Evolutionary conservation across 2,329 filamentous ascomycete genomes (phyloP).

Genomic region (Claviceps paspali): DNA sequence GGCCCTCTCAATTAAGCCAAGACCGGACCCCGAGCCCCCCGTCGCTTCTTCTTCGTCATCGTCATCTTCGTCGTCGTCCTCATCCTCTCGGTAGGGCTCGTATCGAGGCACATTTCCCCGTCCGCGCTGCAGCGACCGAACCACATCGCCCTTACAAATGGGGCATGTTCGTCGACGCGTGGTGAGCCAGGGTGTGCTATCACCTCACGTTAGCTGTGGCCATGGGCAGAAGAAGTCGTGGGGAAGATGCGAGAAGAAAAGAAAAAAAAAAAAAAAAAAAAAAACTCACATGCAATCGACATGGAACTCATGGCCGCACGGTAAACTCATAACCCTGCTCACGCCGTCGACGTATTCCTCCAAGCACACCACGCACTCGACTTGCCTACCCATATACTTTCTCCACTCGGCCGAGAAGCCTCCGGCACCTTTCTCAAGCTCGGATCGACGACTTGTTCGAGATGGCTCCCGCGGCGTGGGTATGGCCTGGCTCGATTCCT

Average conservation of each 20-base stretch:
- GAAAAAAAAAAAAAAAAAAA: background rate
- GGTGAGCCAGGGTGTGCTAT: conserved; percentile 87
- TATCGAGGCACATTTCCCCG: conserved; percentile 36
- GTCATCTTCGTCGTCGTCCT: conserved; percentile 25
- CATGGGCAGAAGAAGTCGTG: background rate
- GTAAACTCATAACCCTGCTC: conserved; percentile 89
- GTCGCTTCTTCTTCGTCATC: conserved; percentile 22
- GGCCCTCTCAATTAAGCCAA: conserved; percentile 14
- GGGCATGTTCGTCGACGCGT: conserved; percentile 93
- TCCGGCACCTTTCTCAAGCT: conserved; percentile 33
- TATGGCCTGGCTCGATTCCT: conserved; percentile 27
- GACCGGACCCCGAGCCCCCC: conserved; percentile 16
- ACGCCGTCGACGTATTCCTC: conserved; percentile 94
- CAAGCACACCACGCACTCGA: conserved; percentile 90
- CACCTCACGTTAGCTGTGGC: conserved; percentile 2
- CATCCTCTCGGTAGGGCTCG: conserved; percentile 39
- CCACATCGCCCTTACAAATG: conserved; percentile 96
- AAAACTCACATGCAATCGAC: conserved; percentile 88
- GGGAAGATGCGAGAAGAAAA: background rate
- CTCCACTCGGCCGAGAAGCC: conserved; percentile 39
- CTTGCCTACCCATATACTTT: conserved; percentile 51
- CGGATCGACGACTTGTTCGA: conserved; percentile 16
- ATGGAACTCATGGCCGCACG: conserved; percentile 96
- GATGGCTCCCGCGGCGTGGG: conserved; percentile 20
- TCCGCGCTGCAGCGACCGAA: conserved; percentile 47